These are phyloP conservation scores for Rhododendron vialii DNA, from an alignment of 148 eudicot species.

Conservation along the genomic window DNA sequence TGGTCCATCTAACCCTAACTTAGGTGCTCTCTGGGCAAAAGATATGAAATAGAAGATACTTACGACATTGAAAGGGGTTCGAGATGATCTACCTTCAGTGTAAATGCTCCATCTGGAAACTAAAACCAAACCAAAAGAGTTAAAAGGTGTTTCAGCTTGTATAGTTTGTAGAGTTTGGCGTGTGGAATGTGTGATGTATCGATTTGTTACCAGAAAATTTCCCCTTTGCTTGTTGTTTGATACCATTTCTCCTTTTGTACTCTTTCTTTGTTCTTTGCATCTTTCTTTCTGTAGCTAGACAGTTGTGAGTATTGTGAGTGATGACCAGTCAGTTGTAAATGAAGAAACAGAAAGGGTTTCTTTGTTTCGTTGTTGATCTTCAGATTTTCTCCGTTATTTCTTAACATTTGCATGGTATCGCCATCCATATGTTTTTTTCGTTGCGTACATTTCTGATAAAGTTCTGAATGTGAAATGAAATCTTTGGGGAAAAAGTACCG, in stretches of 20 bases:
- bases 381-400: background rate
- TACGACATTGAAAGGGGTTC: background rate
- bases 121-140: background rate
- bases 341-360: background rate
- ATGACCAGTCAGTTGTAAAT: background rate
- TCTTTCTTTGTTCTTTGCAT: background rate
- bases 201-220: background rate
- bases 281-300: background rate
- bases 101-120: background rate
- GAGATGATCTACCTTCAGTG: background rate
- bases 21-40: constrained; percentile 9
- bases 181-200: background rate
- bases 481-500: too few relatives aligned
- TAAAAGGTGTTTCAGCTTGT: background rate
- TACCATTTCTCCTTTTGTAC: background rate
- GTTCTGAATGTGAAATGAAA: background rate
- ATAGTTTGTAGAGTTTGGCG: constrained; percentile 2
- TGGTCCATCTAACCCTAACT: constrained; percentile 11
- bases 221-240: background rate
- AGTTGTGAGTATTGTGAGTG: background rate
- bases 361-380: background rate
- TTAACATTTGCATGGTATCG: background rate
- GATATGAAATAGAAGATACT: constrained; percentile 2
- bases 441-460: background rate
- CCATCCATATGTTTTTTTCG: background rate